Evolutionary conservation across 2,329 filamentous ascomycete genomes (phyloP), one percentile per base, ranked within the genome.

Genomic region (Aspergillus tamarii): DNA sequence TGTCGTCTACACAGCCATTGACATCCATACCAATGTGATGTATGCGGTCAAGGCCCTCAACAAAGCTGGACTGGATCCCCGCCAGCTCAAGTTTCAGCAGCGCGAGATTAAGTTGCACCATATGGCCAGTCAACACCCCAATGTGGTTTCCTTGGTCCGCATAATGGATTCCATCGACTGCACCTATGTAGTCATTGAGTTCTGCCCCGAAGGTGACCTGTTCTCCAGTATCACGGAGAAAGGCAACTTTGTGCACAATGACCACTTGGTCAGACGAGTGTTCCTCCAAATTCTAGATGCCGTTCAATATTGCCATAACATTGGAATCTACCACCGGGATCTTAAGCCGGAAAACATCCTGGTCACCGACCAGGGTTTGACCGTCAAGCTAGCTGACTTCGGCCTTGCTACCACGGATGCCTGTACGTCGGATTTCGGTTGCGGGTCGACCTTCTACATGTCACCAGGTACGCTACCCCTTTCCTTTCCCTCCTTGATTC

Each of bases 381-480:
- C 93, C 41, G 92, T 97, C 75, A 97, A 98, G 83, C 87, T 99
- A 69, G 95, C 94, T 69, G 95, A 99, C 81, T 99, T 99, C 85
- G 95, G 95, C 76, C 87, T 99, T 61, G 95, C 95, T 64, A 98
- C 93, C 28, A 89, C 88, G 63, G 92, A 94, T 69, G 85, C 88
- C 69, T 85, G 90, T 70, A 97, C 94, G 68, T 91, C 93, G 72
- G 95, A 99, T 78, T 97, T 97, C 80, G 95, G 95, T 74, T 99
- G 95, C 78, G 95, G 95, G 67, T 98, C 95, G 36, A 98, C 94
- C 16, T 98, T 98, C 75, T 99, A 99, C 83, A 99, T 98, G 95
- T 97, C 93, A 76, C 95, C 95, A 87, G 94, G 94, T 97, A 91
- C 79, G 87, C 83, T 68, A 55, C 48, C 46, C 55, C 64, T 62